Conservation (phyloP, 306 rosid species). For the Citrullus mucosospermus region DNA sequence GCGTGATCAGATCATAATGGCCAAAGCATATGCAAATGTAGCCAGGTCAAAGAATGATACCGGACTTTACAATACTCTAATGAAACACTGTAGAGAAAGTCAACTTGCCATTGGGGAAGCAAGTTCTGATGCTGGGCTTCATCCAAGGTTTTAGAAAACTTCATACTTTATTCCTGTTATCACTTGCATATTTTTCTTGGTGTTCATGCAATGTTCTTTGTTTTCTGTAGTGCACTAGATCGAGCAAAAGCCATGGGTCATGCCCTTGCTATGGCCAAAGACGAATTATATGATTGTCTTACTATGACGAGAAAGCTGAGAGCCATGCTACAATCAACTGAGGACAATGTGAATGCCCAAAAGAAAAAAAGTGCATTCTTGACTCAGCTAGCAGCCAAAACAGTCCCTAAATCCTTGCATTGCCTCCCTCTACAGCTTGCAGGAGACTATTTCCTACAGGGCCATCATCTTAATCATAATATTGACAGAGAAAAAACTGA, state of each 20-base stretch:
- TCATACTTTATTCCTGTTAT: constrained; percentile 12
- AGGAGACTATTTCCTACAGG: constrained; percentile 63
- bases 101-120: constrained; percentile 75
- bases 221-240: constrained; percentile 58
- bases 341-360: constrained; percentile 48
- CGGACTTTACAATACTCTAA: constrained; percentile 43
- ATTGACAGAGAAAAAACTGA: constrained; percentile 45
- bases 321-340: constrained; percentile 83
- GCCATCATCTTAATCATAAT: constrained; percentile 40
- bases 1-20: constrained; percentile 94
- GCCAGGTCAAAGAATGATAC: constrained; percentile 73
- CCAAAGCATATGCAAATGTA: constrained; percentile 68
- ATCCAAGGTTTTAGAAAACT: constrained; percentile 43
- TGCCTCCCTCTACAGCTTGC: constrained; percentile 86
- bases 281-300: constrained; percentile 64
- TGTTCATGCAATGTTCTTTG: constrained; percentile 21
- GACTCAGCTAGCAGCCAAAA: constrained; percentile 91
- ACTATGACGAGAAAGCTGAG: constrained; percentile 65
- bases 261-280: constrained; percentile 74
- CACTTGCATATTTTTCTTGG: constrained; percentile 10
- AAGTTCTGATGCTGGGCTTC: constrained; percentile 74
- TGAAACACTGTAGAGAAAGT: constrained; percentile 48
- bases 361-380: constrained; percentile 80
- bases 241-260: constrained; percentile 91
- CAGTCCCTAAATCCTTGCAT: constrained; percentile 77